Base-by-base conservation (phyloP, 345 rosid genomes). In the Microthlaspi erraticum region DNA sequence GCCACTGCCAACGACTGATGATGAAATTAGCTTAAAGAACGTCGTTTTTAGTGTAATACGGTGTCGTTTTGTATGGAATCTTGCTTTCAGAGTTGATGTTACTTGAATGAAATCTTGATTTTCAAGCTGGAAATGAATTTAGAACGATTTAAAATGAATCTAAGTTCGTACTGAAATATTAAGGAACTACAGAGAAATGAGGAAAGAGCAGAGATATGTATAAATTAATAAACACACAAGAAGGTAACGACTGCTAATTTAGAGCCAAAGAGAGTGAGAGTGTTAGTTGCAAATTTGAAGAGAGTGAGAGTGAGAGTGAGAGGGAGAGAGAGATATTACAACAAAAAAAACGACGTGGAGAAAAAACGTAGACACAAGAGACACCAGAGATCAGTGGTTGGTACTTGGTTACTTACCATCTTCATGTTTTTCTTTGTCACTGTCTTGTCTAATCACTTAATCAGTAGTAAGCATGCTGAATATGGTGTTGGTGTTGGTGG, bases 1-100 rank as follows among this genome's bases (percentile, higher is more conserved):
- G 97, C 93, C 1, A 91, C 99, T 0, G 90, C 99, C 13, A 88
- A 94, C 59, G 97, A 89, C 78, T 93, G 56, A 80, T 18, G 1
- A 3, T 10, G 6, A 5, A 41, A 12, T 11, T 10, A 43, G 34
- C 2, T 18, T 36, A 2, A 55, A 55, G 56, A 46, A 26, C 3
- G 2, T 36, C 17, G 34, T 5, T 43, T 59, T 43, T 57, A 19
- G 49, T 69, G 60, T 70, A 42, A 51, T 18, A 46, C 50, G 14
- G 5, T 8, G 7, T 43, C 18, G 60, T 49, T 44, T 42, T 42
- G 33, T 16, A 54, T 34, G 31, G 58, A 36, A 36, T 31, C 44
- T 60, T 48, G 66, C 6, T 36, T 42, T 13, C 10, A 41, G 62
- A 51, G 8, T 29, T 43, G n/a, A 11, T 62, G 41, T 31, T 7